Conservation (phyloP, 2,329 filamentous ascomycete genomes). For the Microascus cirrosus region DNA sequence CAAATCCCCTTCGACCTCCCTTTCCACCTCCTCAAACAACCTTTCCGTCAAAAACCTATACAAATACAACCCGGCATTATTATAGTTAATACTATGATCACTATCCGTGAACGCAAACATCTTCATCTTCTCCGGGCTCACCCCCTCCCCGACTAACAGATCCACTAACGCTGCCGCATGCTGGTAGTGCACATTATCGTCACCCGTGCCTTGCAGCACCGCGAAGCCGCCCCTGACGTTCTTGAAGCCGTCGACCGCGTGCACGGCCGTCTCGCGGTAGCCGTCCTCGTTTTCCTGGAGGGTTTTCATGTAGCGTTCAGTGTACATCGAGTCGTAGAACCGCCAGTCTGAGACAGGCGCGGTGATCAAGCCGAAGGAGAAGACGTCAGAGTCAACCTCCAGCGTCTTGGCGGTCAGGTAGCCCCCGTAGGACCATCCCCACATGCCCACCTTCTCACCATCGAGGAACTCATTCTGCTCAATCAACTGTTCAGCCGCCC, state of each 20-base stretch:
- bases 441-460: conserved; percentile 49
- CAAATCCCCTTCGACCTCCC: conserved; percentile 23
- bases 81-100: conserved; percentile 50
- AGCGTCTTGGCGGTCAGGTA: conserved; percentile 57
- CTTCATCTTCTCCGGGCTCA: conserved; percentile 50
- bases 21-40: conserved; percentile 50
- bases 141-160: conserved; percentile 44
- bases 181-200: conserved; percentile 65
- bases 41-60: conserved; percentile 52
- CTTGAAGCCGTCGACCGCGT: conserved; percentile 48
- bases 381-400: conserved; percentile 47
- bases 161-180: conserved; percentile 52
- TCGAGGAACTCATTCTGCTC: conserved; percentile 43
- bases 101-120: conserved; percentile 55
- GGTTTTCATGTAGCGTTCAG: conserved; percentile 62
- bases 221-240: conserved; percentile 48
- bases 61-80: conserved; percentile 42
- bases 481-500: conserved; percentile 47
- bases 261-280: conserved; percentile 51
- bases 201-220: conserved; percentile 55
- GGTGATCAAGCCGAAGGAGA: conserved; percentile 51
- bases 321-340: conserved; percentile 62
- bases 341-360: conserved; percentile 59
- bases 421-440: conserved; percentile 59
- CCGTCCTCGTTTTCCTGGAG: conserved; percentile 42